Evolutionary conservation across 2,329 filamentous ascomycete species (phyloP).

Genomic region (Colletotrichum neosansevieriae): DNA sequence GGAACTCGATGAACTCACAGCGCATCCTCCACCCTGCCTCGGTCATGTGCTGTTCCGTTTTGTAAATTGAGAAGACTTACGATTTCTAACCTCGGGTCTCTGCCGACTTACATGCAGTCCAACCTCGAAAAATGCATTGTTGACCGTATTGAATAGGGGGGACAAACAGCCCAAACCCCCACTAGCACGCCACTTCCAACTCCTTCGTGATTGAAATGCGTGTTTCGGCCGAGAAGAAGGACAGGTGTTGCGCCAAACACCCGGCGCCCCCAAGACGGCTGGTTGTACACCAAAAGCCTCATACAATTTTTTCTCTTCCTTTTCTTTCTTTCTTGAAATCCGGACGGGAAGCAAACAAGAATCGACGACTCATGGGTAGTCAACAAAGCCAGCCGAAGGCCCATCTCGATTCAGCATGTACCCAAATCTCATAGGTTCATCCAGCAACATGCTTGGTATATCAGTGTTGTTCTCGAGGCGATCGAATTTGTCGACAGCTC

Average conservation of each 20-base stretch:
- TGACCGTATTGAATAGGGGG: too few relatives aligned
- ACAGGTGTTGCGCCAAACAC: neutral
- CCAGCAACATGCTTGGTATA: conserved; percentile 61
- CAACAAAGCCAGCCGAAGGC: conserved; percentile 59
- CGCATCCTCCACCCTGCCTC: neutral
- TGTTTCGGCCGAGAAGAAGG: neutral
- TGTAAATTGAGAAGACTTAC: too few relatives aligned
- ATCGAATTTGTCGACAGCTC: conserved; percentile 60
- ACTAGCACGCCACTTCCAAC: too few relatives aligned
- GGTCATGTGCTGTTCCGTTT: neutral
- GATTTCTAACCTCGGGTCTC: too few relatives aligned
- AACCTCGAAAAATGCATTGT: too few relatives aligned
- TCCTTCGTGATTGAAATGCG: neutral
- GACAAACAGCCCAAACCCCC: too few relatives aligned
- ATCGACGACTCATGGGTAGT: conserved; percentile 52
- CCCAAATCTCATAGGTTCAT: conserved; percentile 53
- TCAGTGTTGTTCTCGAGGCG: conserved; percentile 64
- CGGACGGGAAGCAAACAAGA: conserved; percentile 1
- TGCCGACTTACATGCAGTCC: too few relatives aligned
- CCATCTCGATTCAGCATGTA: conserved; percentile 62
- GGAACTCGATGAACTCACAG: neutral
- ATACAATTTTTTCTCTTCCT: too few relatives aligned
- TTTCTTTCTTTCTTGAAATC: too few relatives aligned
- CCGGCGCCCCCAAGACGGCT: neutral
- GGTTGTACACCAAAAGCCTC: neutral